Percentiles rank a stretch among this genome's conserved stretches.
Conservation (phyloP, 2,329 filamentous ascomycete genomes). For the Metarhizium rileyi region DNA sequence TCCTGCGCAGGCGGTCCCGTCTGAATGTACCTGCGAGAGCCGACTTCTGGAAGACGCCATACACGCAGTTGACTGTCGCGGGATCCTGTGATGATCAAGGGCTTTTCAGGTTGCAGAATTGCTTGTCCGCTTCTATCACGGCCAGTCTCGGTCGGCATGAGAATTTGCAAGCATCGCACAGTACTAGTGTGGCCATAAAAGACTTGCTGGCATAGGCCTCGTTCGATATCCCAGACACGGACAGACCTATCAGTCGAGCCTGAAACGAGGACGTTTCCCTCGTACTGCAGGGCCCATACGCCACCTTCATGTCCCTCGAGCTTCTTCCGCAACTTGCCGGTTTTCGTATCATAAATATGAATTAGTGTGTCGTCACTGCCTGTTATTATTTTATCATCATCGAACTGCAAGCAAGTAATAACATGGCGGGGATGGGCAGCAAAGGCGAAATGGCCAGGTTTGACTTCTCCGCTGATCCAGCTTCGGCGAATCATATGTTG, state of each 20-base stretch:
- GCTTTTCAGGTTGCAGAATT: slow-evolving; percentile 87
- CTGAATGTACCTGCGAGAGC: slow-evolving; percentile 69
- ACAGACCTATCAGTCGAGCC: slow-evolving; percentile 94
- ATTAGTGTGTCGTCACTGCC: slow-evolving; percentile 97
- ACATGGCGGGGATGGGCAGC: slow-evolving; percentile 94
- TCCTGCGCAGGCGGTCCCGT: slow-evolving; percentile 63
- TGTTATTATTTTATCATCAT: slow-evolving; percentile 95
- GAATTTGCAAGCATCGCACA: slow-evolving; percentile 87
- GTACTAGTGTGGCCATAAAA: slow-evolving; percentile 98
- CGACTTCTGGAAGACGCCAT: slow-evolving; percentile 81
- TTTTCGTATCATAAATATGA: slow-evolving; percentile 96
- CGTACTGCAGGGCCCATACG: slow-evolving; percentile 94
- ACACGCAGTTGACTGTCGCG: slow-evolving; percentile 89
- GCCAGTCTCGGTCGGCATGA: slow-evolving; percentile 75
- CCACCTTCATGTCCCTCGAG: slow-evolving; percentile 92
- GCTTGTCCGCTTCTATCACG: slow-evolving; percentile 59
- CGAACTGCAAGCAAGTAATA: slow-evolving; percentile 95
- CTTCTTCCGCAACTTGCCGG: slow-evolving; percentile 71
- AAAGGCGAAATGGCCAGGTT: slow-evolving; percentile 88
- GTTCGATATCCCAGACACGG: slow-evolving; percentile 98
- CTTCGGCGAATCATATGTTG: slow-evolving; percentile 83
- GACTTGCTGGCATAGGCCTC: slow-evolving; percentile 83
- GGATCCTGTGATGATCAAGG: slow-evolving; percentile 93
- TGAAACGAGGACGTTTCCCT: slow-evolving; percentile 89
- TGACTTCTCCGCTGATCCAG: slow-evolving; percentile 81